Base-by-base conservation (phyloP, 768 basidiomycete genomes). In the Kwoniella newhampshirensis region DNA sequence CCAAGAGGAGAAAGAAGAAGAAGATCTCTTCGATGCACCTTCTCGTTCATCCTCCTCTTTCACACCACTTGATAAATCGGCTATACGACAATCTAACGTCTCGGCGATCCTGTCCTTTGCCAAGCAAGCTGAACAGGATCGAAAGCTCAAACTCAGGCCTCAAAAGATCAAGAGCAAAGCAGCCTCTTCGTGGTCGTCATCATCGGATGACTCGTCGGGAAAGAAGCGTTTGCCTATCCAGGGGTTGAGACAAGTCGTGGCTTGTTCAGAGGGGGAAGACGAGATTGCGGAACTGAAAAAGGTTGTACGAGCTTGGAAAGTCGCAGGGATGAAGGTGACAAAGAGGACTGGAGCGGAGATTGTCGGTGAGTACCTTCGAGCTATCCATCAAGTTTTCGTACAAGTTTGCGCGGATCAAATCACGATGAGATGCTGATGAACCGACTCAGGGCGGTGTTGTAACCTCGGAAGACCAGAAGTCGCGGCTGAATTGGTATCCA, bases 361-460 rank as follows among this genome's bases (percentile, higher is more conserved):
- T 40, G 50, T 61, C 32, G 59, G 59, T 61, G 49, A 56, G 59
- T 55, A 15, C n/a, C n/a, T n/a, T n/a, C n/a, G n/a, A n/a, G n/a
- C n/a, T n/a, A n/a, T n/a, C n/a, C n/a, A n/a, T n/a, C n/a, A n/a
- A n/a, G n/a, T n/a, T n/a, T n/a, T n/a, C n/a, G n/a, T n/a, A n/a
- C n/a, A n/a, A n/a, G n/a, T n/a, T n/a, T n/a, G n/a, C n/a, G n/a
- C n/a, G n/a, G n/a, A n/a, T n/a, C n/a, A n/a, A n/a, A n/a, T n/a
- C n/a, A n/a, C n/a, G n/a, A 13, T 13, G 13, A 32, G 32, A 32
- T 13, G 17, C 40, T 42, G 40, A 42, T 42, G 17, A n/a, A n/a
- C 40, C 8, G 21, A 42, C 37, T 5, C 28, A 61, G 59, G 53
- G 28, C 53, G 59, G 39, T 47, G 40, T n/a, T 30, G 46, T 18